Evolutionary conservation across 148 eudicot species (phyloP).

Genomic region (Silene conica): DNA sequence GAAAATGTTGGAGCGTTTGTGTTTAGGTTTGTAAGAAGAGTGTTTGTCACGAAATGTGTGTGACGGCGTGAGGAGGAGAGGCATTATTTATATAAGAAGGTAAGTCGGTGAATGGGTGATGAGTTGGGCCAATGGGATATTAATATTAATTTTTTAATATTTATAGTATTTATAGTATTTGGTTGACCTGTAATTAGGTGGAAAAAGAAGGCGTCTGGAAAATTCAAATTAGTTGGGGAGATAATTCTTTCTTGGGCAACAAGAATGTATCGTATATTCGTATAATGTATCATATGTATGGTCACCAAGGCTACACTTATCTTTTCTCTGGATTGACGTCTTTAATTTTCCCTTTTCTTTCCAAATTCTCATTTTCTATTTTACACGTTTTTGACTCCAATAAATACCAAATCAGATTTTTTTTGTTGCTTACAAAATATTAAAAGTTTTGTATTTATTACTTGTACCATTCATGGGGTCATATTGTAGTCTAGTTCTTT

Average conservation of each 20-base stretch:
- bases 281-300: not conserved
- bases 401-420: no score
- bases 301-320: not conserved
- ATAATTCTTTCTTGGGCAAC: conserved; percentile 28
- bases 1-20: not conserved
- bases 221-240: not conserved
- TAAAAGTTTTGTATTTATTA: no score
- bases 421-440: no score
- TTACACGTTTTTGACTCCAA: no score
- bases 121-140: conserved; percentile 6
- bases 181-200: not conserved
- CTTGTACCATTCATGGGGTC: no score
- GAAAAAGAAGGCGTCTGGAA: not conserved
- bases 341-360: not conserved
- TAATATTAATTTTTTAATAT: not conserved
- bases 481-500: no score
- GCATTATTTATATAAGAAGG: conserved; percentile 12
- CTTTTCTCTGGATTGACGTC: not conserved
- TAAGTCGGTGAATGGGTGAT: conserved; percentile 21
- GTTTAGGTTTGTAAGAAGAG: no score
- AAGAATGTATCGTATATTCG: conserved; percentile 24
- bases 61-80: conserved; percentile 12
- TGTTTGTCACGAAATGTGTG: not conserved
- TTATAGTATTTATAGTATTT: not conserved
- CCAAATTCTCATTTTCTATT: no score